Evolutionary conservation across 1,284 basidiomycete species (phyloP), one percentile per base, ranked within the genome.

Genomic region (Leccinum variabile): DNA sequence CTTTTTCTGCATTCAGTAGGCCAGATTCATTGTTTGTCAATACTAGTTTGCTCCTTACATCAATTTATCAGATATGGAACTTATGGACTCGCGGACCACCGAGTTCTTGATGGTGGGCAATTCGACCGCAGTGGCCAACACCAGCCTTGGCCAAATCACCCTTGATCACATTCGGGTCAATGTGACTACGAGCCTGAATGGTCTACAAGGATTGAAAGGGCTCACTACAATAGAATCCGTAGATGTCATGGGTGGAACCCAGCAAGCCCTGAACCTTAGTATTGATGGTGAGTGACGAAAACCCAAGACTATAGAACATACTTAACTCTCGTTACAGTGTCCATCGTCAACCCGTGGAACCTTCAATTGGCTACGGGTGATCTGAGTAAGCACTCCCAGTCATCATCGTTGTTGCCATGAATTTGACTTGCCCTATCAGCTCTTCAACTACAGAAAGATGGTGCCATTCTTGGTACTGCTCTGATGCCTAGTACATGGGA

Each of bases 111-210:
- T 92, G 50, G 77, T 86, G 60, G 91, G 91, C 28, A 78, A 82
- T 63, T 85, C 91, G 50, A 78, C 79, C 33, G 87, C 91, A 2
- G 72, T 91, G 11, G 86, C 90, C 37, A 86, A 84, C 69, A 84
- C 84, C 68, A 87, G 85, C 67, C 79, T 93, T 60, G 91, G 91
- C 49, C 75, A 81, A 68, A 84, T 93, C 59, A 84, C 84, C 18
- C 80, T 93, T n/a, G 81, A 90, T 69, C 83, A 88, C 2, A 92
- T 93, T 72, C 84, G 84, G 66, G 89, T 93, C 72, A 86, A 90
- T 66, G 90, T 92, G 8, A 79, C 86, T n/a, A 88, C 87, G 7
- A 81, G 79, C 32, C 76, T 93, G 57, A 74, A 80, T 28, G 91
- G 91, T 56, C 73, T 93, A 16, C 80, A 81, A 64, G 90, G 90